A percentile compares a stretch with the other conserved stretches of the same genome.
These are phyloP conservation scores for Ceratocystis eucalypticola DNA, from an alignment of 2,329 filamentous ascomycete species.

Conservation along the genomic window DNA sequence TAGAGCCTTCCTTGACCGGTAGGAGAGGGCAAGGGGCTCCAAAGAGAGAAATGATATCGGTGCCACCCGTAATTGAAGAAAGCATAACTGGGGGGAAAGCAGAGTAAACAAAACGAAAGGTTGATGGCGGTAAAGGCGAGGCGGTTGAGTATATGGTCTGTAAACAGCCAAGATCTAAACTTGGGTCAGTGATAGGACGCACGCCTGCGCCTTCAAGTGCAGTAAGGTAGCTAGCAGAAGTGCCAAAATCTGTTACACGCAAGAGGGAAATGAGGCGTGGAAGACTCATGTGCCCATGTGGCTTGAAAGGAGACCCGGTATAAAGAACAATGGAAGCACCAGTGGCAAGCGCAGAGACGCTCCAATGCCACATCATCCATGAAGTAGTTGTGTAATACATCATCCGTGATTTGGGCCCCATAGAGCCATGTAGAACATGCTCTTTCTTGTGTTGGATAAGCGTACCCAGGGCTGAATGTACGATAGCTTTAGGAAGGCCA, in stretches of 20 bases:
- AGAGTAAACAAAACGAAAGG: slow-evolving; percentile 77
- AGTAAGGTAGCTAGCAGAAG: slow-evolving; percentile 84
- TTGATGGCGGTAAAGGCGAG: slow-evolving; percentile 81
- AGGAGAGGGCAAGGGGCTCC: slow-evolving; percentile 68
- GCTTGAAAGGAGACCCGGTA: slow-evolving; percentile 80
- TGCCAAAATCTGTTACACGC: slow-evolving; percentile 83
- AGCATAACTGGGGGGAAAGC: slow-evolving; percentile 75
- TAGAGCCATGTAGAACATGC: slow-evolving; percentile 73
- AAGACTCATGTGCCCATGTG: slow-evolving; percentile 66
- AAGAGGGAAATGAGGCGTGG: slow-evolving; percentile 69
- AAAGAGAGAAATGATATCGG: slow-evolving; percentile 92
- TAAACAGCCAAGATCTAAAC: slow-evolving; percentile 48
- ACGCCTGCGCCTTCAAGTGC: slow-evolving; percentile 69
- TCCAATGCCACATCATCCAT: slow-evolving; percentile 99
- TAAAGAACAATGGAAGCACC: slow-evolving; percentile 79
- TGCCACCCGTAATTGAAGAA: slow-evolving; percentile 87
- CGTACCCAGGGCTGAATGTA: slow-evolving; percentile 81
- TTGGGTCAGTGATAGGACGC: slow-evolving; percentile 32
- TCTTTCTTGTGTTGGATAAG: slow-evolving; percentile 96
- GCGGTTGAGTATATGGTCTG: slow-evolving; percentile 89
- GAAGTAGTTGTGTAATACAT: slow-evolving; percentile 93
- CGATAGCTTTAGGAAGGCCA: slow-evolving; percentile 75
- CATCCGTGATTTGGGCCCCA: slow-evolving; percentile 57
- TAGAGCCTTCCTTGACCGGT: slow-evolving; percentile 59
- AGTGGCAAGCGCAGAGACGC: slow-evolving; percentile 69